phyloP scores from a whole-genome alignment of 495 filamentous ascomycete species.

The Talaromyces proteolyticus region DNA sequence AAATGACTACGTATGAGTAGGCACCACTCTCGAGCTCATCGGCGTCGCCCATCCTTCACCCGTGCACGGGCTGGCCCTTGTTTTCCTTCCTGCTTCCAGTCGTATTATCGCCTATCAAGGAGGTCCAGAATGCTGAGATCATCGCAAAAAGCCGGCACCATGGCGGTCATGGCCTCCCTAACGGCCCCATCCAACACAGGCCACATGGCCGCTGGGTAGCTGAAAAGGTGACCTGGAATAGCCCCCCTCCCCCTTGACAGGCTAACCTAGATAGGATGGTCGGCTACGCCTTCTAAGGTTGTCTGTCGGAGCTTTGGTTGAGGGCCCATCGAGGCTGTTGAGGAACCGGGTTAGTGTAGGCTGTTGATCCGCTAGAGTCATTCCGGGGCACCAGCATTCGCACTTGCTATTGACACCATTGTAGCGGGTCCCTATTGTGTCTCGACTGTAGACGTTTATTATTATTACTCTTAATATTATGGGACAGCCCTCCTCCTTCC shows the following conservation, averaged over 20 bases:
- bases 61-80: too few species aligned
- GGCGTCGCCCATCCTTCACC: too few species aligned
- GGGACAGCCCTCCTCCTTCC: not conserved
- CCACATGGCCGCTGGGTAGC: not conserved
- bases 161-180: not conserved
- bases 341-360: not conserved
- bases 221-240: not conserved
- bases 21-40: too few species aligned
- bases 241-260: not conserved
- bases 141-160: not conserved
- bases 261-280: not conserved
- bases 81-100: too few species aligned
- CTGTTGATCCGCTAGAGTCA: not conserved
- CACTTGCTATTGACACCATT: not conserved
- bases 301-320: not conserved
- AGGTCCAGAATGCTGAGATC: too few species aligned
- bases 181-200: not conserved
- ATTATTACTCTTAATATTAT: not conserved
- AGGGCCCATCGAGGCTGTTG: not conserved
- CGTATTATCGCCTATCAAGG: too few species aligned
- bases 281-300: not conserved
- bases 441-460: not conserved
- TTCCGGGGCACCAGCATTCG: not conserved
- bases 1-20: too few species aligned
- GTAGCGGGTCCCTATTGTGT: not conserved